Percentiles rank a stretch among this genome's conserved stretches.
Conservation (phyloP, 1,139 yeast species). For the Magnusiomyces tetraspermus region DNA sequence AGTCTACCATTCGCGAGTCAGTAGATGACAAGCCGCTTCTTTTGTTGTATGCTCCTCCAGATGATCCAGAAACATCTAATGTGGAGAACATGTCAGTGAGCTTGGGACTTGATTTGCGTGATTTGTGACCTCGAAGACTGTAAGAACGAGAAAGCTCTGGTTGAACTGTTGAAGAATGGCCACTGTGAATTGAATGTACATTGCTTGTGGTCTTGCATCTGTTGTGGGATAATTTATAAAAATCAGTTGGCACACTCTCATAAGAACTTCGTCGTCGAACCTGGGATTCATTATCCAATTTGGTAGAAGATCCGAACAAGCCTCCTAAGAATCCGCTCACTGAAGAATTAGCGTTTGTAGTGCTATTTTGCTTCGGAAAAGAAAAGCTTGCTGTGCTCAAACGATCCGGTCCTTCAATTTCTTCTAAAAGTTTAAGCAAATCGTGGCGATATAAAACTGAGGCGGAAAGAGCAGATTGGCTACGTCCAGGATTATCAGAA, state of each 20-base stretch:
- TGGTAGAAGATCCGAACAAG: neutral
- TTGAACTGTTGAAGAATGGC: conserved; percentile 1
- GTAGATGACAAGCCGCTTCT: neutral
- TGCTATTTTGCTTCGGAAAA: neutral
- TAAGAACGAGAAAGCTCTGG: conserved; percentile 14
- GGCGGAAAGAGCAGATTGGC: conserved; percentile 25
- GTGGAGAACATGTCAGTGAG: conserved; percentile 24
- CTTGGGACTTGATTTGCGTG: conserved; percentile 25
- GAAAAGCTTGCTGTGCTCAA: neutral
- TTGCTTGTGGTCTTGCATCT: conserved; percentile 8
- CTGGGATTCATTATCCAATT: conserved; percentile 10
- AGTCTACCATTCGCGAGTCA: neutral
- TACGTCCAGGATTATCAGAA: conserved; percentile 20
- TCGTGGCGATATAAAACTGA: conserved; percentile 23
- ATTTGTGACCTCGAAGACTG: conserved; percentile 20
- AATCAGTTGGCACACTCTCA: conserved; percentile 12
- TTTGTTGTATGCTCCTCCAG: neutral
- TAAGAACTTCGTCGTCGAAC: conserved; percentile 9
- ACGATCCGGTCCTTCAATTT: conserved; percentile 21
- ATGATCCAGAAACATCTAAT: conserved; percentile 5
- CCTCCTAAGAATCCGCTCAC: conserved; percentile 1
- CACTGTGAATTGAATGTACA: no score
- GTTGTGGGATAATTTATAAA: conserved; percentile 6
- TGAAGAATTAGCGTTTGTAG: neutral
- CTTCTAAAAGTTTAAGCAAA: conserved; percentile 25